A percentile compares a stretch with the other conserved stretches of the same genome.
phyloP scores from a whole-genome alignment of 257 asterid genomes.

The Phtheirospermum japonicum region DNA sequence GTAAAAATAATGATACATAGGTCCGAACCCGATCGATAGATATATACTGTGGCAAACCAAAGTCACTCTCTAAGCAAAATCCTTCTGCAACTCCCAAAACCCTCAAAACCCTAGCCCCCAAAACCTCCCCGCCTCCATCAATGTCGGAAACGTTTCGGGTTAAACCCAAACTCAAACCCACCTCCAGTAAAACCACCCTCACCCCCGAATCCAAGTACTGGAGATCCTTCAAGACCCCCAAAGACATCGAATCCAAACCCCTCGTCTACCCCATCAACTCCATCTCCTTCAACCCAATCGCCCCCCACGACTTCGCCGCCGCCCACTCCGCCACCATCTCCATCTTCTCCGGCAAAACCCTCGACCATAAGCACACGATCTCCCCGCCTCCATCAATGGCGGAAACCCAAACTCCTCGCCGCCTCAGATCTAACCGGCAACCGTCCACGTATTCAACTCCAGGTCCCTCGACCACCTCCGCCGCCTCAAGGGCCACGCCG shows the following conservation, averaged over 20 bases:
- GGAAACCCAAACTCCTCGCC: conserved; percentile 70
- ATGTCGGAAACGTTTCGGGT: conserved; percentile 65
- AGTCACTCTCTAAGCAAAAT: too few species aligned
- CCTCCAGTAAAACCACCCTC: conserved; percentile 45
- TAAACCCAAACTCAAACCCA: conserved; percentile 62
- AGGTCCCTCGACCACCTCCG: conserved; percentile 50
- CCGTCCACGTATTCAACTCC: conserved; percentile 71
- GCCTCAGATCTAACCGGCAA: conserved; percentile 75
- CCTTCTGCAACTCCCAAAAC: background rate
- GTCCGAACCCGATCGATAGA: too few species aligned
- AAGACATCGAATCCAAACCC: conserved; percentile 46
- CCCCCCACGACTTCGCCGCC: conserved; percentile 87
- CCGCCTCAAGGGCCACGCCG: conserved; percentile 64
- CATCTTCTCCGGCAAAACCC: conserved; percentile 54
- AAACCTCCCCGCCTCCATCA: conserved; percentile 19
- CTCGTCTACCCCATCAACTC: conserved; percentile 50
- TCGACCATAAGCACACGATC: conserved; percentile 51
- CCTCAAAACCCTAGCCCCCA: conserved; percentile 30
- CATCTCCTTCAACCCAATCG: conserved; percentile 56
- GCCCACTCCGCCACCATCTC: conserved; percentile 73
- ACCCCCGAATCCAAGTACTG: conserved; percentile 84
- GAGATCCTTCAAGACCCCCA: conserved; percentile 76
- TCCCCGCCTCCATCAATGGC: conserved; percentile 67
- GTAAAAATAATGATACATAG: too few species aligned
- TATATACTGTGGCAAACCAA: too few species aligned